A percentile compares a stretch with the other conserved stretches of the same genome.
Conservation (phyloP, 31 red algal species). For the Asparagopsis taxiformis region DNA sequence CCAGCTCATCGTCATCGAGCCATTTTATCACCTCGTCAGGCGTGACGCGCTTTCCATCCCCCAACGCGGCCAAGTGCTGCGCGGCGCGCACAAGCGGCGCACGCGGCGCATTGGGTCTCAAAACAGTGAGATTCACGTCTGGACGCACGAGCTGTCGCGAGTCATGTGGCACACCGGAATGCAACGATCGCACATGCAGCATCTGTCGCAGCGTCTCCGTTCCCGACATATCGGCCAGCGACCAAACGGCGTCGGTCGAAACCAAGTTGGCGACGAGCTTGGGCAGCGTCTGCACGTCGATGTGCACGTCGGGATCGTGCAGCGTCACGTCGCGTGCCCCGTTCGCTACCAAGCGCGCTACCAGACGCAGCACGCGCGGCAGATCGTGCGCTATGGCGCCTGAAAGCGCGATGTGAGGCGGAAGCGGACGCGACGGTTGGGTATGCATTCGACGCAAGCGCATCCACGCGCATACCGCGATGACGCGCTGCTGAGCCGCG, state of each 20-base stretch:
- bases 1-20: background rate
- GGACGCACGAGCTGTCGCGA: too few relatives aligned
- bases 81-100: slow-evolving; percentile 10
- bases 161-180: too few relatives aligned
- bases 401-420: slow-evolving; percentile 29
- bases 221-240: background rate
- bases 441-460: background rate
- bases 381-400: slow-evolving; percentile 22
- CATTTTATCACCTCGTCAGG: slow-evolving; percentile 4
- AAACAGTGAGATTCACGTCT: too few relatives aligned
- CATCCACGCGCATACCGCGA: background rate
- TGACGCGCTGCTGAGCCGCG: background rate
- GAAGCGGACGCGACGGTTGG: background rate
- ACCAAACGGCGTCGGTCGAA: background rate
- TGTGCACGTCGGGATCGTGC: slow-evolving; percentile 13
- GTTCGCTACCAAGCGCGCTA: background rate
- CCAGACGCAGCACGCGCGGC: background rate
- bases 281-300: too few relatives aligned
- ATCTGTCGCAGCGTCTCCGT: too few relatives aligned
- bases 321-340: slow-evolving; percentile 16
- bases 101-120: background rate
- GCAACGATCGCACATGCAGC: too few relatives aligned
- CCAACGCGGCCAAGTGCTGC: background rate
- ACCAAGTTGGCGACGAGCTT: slow-evolving; percentile 1
- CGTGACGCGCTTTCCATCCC: background rate